phyloP scores from a whole-genome alignment of 208 protist genomes.

The Herpetomonas samuelpessoai region DNA sequence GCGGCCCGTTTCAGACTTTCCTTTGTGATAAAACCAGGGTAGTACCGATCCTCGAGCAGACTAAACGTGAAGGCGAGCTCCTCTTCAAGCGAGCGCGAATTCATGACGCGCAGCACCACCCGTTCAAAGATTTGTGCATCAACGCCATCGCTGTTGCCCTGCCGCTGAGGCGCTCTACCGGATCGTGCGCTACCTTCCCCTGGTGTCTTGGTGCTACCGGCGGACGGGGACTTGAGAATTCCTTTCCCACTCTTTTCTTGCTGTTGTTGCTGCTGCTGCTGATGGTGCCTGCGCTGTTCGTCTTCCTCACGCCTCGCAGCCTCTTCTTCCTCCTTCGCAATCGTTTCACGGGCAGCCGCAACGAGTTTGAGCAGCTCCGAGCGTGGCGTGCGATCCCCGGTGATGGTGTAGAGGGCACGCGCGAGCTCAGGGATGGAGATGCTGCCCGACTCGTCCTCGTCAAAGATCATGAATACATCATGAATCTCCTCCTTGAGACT shows the following conservation, averaged over 20 bases:
- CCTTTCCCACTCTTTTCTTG: neutral
- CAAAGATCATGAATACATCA: conserved; percentile 82
- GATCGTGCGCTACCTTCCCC: neutral
- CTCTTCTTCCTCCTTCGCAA: conserved; percentile 28
- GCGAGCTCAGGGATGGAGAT: conserved; percentile 63
- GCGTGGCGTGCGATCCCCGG: conserved; percentile 54
- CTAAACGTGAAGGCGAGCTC: conserved; percentile 68
- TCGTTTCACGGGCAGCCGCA: conserved; percentile 28
- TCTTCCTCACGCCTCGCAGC: conserved; percentile 17
- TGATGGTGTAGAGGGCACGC: conserved; percentile 77
- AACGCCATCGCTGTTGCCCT: conserved; percentile 49
- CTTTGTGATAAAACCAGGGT: conserved; percentile 80
- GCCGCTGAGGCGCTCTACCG: no score
- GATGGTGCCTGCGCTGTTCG: conserved; percentile 3
- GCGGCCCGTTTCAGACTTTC: conserved; percentile 61
- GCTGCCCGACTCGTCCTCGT: conserved; percentile 72
- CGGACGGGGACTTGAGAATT: neutral
- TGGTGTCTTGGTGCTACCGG: neutral
- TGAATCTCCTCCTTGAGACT: conserved; percentile 67
- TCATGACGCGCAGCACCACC: conserved; percentile 60
- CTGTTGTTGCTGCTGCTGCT: conserved; percentile 1
- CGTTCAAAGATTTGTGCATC: conserved; percentile 70
- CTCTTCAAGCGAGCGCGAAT: conserved; percentile 65
- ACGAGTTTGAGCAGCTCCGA: conserved; percentile 56
- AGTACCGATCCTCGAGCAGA: conserved; percentile 73